A percentile compares a stretch with the other conserved stretches of the same genome.
These are phyloP conservation scores for Nigrograna mackinnonii DNA, from an alignment of 2,329 filamentous ascomycete genomes.

Conservation along the genomic window DNA sequence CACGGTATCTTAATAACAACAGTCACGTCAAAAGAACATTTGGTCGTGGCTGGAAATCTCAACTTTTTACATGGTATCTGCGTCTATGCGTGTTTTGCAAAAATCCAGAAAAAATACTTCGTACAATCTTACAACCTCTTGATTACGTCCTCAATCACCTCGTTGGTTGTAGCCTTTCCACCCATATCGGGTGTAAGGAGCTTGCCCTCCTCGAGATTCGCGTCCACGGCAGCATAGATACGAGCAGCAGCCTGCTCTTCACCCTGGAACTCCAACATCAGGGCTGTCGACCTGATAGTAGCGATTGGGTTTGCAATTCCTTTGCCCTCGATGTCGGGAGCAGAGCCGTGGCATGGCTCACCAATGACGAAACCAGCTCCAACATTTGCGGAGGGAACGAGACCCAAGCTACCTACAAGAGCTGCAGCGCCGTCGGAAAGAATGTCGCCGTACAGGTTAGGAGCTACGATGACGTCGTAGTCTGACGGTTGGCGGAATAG, in stretches of 20 bases:
- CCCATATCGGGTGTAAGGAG: slow-evolving; percentile 88
- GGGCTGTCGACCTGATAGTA: slow-evolving; percentile 83
- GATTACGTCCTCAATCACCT: slow-evolving; percentile 87
- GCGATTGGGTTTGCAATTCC: slow-evolving; percentile 96
- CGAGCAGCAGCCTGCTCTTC: slow-evolving; percentile 83
- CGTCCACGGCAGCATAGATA: slow-evolving; percentile 93
- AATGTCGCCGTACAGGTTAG: slow-evolving; percentile 97
- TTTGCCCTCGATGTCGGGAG: slow-evolving; percentile 92
- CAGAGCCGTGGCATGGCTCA: slow-evolving; percentile 95
- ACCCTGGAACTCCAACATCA: slow-evolving; percentile 96
- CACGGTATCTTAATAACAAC: no score
- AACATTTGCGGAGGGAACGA: slow-evolving; percentile 94
- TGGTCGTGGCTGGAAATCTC: no score
- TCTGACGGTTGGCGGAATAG: slow-evolving; percentile 93
- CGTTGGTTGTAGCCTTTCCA: slow-evolving; percentile 79
- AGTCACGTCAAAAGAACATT: no score
- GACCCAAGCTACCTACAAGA: slow-evolving; percentile 85
- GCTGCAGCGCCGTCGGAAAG: slow-evolving; percentile 94
- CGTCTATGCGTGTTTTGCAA: no score
- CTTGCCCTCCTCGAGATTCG: slow-evolving; percentile 80
- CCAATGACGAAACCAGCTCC: slow-evolving; percentile 94
- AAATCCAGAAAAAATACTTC: no score
- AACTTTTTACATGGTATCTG: no score
- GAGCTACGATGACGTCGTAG: slow-evolving; percentile 98
- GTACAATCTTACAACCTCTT: slow-evolving; percentile 82